Conservation (phyloP, 1,284 basidiomycete genomes). For the Wallemia ichthyophaga region DNA sequence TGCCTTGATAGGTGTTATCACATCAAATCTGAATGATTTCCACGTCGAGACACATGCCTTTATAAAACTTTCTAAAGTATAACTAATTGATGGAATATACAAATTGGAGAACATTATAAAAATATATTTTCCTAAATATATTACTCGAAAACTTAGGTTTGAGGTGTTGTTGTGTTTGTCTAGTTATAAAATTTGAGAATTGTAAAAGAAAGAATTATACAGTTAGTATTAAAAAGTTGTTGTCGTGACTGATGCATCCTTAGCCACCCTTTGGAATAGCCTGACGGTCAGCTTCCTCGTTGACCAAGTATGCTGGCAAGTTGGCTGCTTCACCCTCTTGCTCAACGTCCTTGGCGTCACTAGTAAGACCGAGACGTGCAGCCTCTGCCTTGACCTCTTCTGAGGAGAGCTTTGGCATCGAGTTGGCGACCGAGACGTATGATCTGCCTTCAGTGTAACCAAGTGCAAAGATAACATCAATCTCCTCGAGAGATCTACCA, state of each 20-base stretch:
- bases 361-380: constrained; percentile 7
- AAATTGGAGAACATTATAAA: too few species aligned
- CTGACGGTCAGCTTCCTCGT: neutral
- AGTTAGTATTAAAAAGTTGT: neutral
- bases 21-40: too few species aligned
- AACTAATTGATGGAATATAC: too few species aligned
- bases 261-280: neutral
- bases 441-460: constrained; percentile 8
- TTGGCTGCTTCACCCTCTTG: neutral
- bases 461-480: constrained; percentile 12
- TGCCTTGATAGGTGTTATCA: too few species aligned
- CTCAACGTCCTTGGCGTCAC: neutral
- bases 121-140: neutral
- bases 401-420: constrained; percentile 7
- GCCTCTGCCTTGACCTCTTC: constrained; percentile 9
- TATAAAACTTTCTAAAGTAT: too few species aligned
- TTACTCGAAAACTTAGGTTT: neutral
- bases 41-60: too few species aligned
- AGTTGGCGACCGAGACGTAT: constrained; percentile 8
- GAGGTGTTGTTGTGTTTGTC: neutral
- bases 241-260: neutral
- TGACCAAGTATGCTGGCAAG: neutral
- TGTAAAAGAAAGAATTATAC: neutral
- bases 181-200: neutral
- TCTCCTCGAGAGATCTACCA: constrained; percentile 8